Evolutionary conservation across 2,329 filamentous ascomycete species (phyloP).

Genomic region (Trichoderma sp.): DNA sequence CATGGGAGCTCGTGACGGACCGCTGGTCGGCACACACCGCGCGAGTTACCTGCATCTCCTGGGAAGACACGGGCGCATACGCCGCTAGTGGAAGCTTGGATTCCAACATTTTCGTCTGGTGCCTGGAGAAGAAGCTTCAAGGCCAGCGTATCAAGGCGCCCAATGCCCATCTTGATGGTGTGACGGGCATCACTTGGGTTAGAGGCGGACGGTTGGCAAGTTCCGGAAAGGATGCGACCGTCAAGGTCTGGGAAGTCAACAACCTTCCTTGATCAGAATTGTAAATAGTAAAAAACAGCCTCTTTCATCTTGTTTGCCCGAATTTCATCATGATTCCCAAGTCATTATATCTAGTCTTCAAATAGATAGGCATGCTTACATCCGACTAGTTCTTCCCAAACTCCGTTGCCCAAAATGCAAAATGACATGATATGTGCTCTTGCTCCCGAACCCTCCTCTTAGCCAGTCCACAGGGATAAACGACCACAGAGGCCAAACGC

Average conservation of each 20-base stretch:
- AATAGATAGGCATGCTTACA: conserved; percentile 4
- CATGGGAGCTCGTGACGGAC: conserved; percentile 75
- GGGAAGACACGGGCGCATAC: conserved; percentile 75
- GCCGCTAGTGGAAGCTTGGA: conserved; percentile 84
- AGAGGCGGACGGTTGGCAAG: conserved; percentile 69
- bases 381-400: background rate
- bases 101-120: conserved; percentile 92
- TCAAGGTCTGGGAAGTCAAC: conserved; percentile 75
- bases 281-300: background rate
- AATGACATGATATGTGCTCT: background rate
- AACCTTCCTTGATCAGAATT: conserved; percentile 33
- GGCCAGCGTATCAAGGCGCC: conserved; percentile 78
- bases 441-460: background rate
- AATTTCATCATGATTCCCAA: background rate
- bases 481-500: conserved; percentile 22
- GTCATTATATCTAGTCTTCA: background rate
- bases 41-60: conserved; percentile 60
- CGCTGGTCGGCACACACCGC: conserved; percentile 62
- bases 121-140: conserved; percentile 71
- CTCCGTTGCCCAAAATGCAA: background rate
- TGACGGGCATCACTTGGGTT: conserved; percentile 83
- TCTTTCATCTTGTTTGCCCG: background rate
- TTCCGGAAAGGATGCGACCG: conserved; percentile 79
- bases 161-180: conserved; percentile 95
- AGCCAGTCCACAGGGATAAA: conserved; percentile 13